These are phyloP conservation scores for Jatropha podagrica DNA, from an alignment of 441 rosid species.

Conservation along the genomic window DNA sequence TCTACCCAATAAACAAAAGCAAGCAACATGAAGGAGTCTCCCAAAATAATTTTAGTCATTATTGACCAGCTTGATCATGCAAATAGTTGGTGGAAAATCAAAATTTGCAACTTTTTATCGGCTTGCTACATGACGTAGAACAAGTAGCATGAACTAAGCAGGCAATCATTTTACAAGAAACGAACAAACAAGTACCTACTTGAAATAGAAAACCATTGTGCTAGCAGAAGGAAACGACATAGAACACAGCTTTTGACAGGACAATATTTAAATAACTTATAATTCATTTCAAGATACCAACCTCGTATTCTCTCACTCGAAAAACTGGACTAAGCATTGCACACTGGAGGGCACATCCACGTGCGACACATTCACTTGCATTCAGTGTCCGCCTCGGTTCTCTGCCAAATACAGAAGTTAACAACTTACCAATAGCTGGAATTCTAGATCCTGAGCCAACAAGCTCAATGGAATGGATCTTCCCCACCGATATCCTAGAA, in stretches of 20 bases:
- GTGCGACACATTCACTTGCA: constrained; percentile 70
- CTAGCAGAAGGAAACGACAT: not conserved
- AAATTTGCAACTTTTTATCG: not conserved
- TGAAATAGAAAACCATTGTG: not conserved
- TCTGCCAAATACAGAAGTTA: constrained; percentile 42
- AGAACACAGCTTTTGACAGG: not conserved
- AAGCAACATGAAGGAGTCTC: not conserved
- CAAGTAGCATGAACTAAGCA: not conserved
- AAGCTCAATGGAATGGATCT: constrained; percentile 50
- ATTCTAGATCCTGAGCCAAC: constrained; percentile 69
- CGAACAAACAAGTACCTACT: not conserved
- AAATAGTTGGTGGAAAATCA: not conserved
- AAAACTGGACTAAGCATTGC: constrained; percentile 65
- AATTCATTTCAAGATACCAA: constrained; percentile 23
- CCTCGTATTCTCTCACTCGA: constrained; percentile 63
- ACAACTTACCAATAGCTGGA: constrained; percentile 44
- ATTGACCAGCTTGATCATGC: not conserved
- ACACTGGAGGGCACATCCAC: constrained; percentile 68
- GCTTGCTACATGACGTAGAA: not conserved
- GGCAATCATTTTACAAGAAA: not conserved
- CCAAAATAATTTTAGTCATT: not conserved
- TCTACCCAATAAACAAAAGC: not conserved
- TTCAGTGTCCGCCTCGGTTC: constrained; percentile 57
- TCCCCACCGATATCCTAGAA: constrained; percentile 37
- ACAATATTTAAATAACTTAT: not conserved